Base-by-base conservation (phyloP, 2,329 filamentous ascomycete genomes). In the Ophiostoma triangulosporum region DNA sequence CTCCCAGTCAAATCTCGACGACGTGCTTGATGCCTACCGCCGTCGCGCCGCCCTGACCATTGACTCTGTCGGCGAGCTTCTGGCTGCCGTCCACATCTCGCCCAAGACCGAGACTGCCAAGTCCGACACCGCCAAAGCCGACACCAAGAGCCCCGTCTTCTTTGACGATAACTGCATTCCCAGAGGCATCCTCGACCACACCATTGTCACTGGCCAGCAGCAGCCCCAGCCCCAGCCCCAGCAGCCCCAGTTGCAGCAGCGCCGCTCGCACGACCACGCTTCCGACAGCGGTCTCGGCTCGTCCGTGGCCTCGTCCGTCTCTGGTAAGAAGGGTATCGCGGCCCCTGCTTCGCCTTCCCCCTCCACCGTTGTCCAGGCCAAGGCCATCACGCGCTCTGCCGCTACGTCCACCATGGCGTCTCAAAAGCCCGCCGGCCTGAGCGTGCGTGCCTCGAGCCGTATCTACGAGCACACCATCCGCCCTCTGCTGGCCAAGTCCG, bases 201-300 rank as follows among this genome's bases (percentile, higher is more conserved):
- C 77, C 57, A 63, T 82, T 61, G 75, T 76, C 36, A 64, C 51
- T 60, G 73, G 58, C 63, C 64, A 74, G 73, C 56, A 73, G 73
- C 57, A 27, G 24, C 26, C 20, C 43, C 43, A 24, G 15, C 20
- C n/a, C 46, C 27, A 33, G 46, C 46, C 48, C 6, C 6, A 20
- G 5, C 36, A 40, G 32, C 68, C 74, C 76, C 58, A 76, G 76
- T 56, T 45, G 57, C 22, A 71, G 62, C 75, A 75, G 55, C 76
- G 80, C 64, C 70, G 72, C 56, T 74, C 73, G 48, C 48, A 82
- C 64, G 78, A 81, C 63, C 84, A 89, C 69, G 78, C 80, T 56
- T 93, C 88, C 15, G 90, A 96, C 70, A 95, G 89, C 66, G 90
- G 88, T 52, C 74, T 96, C 58, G 90, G 90, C 51, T 86, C 88